Conservation (phyloP, 352 stramenopile genomes). For the Pythium angustatum region DNA sequence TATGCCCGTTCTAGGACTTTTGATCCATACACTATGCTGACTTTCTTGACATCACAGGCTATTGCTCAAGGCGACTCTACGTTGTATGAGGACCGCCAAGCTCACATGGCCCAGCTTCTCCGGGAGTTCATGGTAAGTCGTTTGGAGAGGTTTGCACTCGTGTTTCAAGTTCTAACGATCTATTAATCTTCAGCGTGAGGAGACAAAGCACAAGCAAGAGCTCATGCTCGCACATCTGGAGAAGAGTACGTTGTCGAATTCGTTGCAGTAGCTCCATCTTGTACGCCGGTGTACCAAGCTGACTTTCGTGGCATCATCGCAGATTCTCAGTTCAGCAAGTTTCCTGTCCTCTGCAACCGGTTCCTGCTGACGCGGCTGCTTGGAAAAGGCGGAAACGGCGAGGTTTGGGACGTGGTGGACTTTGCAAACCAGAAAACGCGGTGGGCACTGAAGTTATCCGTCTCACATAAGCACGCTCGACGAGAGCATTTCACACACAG, state of each 20-base stretch:
- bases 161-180: not conserved
- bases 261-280: too few relatives aligned
- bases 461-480: constrained; percentile 66
- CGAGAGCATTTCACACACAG: constrained; percentile 74
- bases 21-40: constrained; percentile 1
- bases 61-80: constrained; percentile 42
- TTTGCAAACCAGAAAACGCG: constrained; percentile 60
- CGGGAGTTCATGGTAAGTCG: constrained; percentile 61
- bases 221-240: constrained; percentile 71
- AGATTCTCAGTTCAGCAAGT: constrained; percentile 74
- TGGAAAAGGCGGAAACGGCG: constrained; percentile 75
- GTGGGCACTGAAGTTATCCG: constrained; percentile 74
- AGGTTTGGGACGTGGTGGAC: constrained; percentile 84
- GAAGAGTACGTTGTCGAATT: constrained; percentile 42
- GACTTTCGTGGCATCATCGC: not conserved
- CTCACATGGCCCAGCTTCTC: constrained; percentile 50
- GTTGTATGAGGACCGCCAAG: constrained; percentile 49
- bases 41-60: not conserved
- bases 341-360: constrained; percentile 68
- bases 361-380: constrained; percentile 66
- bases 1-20: not conserved
- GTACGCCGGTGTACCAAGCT: too few relatives aligned
- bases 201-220: constrained; percentile 78
- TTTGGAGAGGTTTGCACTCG: not conserved
- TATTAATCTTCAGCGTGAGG: constrained; percentile 42